Evolutionary conservation across 805 yeast species (phyloP).

Genomic region (Metschnikowia kofuensis): DNA sequence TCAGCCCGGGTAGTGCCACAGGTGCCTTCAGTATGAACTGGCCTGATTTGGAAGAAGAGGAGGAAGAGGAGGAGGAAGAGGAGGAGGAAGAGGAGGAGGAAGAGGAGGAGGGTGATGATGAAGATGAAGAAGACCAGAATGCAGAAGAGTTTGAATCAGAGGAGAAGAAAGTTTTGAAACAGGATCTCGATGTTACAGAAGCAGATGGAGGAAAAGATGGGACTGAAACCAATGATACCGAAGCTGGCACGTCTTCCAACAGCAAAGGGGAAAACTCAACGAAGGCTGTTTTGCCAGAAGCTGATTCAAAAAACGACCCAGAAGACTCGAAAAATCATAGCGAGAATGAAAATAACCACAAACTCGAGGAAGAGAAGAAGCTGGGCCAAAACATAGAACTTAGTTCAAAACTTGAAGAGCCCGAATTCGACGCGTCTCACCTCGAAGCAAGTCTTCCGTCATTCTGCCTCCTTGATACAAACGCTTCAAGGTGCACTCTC

Average conservation of each 20-base stretch:
- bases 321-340: not conserved
- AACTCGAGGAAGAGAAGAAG: not conserved
- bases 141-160: not conserved
- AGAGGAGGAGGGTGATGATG: slow-evolving; percentile 24
- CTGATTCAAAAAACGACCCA: not conserved
- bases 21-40: slow-evolving; percentile 75
- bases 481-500: slow-evolving; percentile 70
- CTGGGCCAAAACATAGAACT: not conserved
- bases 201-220: too few species aligned
- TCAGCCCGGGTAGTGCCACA: slow-evolving; percentile 97
- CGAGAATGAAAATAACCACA: not conserved
- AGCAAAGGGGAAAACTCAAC: too few species aligned
- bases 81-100: slow-evolving; percentile 47
- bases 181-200: too few species aligned
- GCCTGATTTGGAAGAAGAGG: slow-evolving; percentile 53
- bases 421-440: slow-evolving; percentile 13
- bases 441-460: slow-evolving; percentile 56
- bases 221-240: too few species aligned
- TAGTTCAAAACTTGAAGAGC: not conserved
- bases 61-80: slow-evolving; percentile 34
- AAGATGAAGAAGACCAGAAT: not conserved
- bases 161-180: not conserved
- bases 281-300: not conserved
- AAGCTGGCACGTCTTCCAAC: too few species aligned
- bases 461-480: slow-evolving; percentile 85